phyloP scores from a whole-genome alignment of 2,329 filamentous ascomycete genomes.

The Emericellopsis atlantica region DNA sequence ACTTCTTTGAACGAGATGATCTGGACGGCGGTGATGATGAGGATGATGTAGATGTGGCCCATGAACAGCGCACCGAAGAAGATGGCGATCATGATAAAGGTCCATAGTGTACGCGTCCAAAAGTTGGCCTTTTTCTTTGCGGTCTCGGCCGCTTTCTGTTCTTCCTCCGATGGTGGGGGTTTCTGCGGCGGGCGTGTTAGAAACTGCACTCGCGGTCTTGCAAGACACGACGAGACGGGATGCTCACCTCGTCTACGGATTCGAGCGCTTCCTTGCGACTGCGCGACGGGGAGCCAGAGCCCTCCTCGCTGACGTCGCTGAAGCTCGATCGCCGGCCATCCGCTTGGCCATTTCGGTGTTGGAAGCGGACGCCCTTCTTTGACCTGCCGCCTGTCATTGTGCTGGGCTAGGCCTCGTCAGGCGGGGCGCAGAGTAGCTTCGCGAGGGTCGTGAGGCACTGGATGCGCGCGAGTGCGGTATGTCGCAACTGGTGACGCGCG shows the following conservation, averaged over 20 bases:
- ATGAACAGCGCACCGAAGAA: constrained; percentile 92
- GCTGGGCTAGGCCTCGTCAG: too few relatives aligned
- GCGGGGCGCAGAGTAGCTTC: too few relatives aligned
- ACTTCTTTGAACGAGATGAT: constrained; percentile 99
- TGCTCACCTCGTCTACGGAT: constrained; percentile 21
- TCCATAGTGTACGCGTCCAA: constrained; percentile 94
- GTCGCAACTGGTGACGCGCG: background rate
- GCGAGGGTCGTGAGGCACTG: too few relatives aligned
- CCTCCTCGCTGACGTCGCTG: constrained; percentile 53
- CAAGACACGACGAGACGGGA: background rate
- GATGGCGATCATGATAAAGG: constrained; percentile 86
- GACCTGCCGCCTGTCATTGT: constrained; percentile 19
- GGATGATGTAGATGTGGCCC: constrained; percentile 94
- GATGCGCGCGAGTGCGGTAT: background rate
- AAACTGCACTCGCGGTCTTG: background rate
- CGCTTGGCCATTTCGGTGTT: constrained; percentile 34
- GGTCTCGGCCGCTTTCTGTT: constrained; percentile 51
- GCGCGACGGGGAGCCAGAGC: constrained; percentile 17
- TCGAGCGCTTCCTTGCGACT: constrained; percentile 14
- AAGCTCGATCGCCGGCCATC: constrained; percentile 57
- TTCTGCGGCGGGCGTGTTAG: constrained; percentile 19
- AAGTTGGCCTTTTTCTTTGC: constrained; percentile 99
- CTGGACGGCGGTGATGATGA: constrained; percentile 83
- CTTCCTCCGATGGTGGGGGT: constrained; percentile 17
- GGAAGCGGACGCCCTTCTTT: constrained; percentile 42